Evolutionary conservation across 805 yeast genomes (phyloP).

Genomic region (Barnettozyma californica): DNA sequence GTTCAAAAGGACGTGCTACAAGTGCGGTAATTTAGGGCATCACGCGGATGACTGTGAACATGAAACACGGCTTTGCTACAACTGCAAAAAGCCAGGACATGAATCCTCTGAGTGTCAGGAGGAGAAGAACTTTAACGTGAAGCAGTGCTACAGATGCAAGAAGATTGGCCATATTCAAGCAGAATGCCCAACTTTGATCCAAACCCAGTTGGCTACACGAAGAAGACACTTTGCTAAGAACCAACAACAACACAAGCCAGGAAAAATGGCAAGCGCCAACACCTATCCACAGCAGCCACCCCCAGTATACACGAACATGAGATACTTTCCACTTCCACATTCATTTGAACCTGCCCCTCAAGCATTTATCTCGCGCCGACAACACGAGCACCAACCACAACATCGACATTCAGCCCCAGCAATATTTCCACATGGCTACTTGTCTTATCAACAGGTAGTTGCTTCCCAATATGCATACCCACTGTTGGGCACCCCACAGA

Average conservation of each 20-base stretch:
- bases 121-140: slow-evolving; percentile 16
- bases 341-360: not conserved
- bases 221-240: not conserved
- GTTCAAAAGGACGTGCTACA: slow-evolving; percentile 27
- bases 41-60: slow-evolving; percentile 25
- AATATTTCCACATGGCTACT: not conserved
- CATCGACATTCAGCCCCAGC: not conserved
- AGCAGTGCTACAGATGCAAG: slow-evolving; percentile 28
- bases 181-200: slow-evolving; percentile 20
- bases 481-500: not conserved
- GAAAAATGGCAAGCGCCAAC: not conserved
- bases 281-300: not conserved
- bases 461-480: not conserved
- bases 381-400: not conserved
- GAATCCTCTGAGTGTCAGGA: slow-evolving; percentile 24
- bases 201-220: not conserved
- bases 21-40: slow-evolving; percentile 29
- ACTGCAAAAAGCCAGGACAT: slow-evolving; percentile 29
- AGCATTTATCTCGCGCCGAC: not conserved
- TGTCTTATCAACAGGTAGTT: not conserved
- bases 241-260: not conserved
- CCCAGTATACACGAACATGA: not conserved
- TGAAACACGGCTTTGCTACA: slow-evolving; percentile 26
- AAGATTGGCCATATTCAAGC: slow-evolving; percentile 28
- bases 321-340: not conserved